Percentiles rank a stretch among this genome's conserved stretches.
Conservation (phyloP, 23 red algal species). For the Gracilaria gracilis region DNA sequence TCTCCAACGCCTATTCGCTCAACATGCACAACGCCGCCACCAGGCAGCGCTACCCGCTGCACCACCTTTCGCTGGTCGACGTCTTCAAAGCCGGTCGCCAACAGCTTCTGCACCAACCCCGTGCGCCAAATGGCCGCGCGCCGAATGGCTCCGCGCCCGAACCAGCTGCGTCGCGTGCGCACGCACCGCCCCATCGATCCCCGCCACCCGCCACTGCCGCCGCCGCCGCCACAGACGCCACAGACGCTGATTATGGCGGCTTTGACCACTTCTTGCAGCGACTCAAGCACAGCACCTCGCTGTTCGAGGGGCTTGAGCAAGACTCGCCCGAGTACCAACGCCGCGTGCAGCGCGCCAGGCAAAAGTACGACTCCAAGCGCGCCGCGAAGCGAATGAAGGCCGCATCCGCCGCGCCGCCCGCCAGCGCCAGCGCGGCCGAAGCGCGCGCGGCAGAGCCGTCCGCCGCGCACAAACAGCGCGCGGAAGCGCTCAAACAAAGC, state of each 20-base stretch:
- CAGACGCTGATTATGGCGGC: too few species aligned
- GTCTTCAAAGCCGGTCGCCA: constrained; percentile 39
- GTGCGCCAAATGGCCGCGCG: not conserved
- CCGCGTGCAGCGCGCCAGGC: constrained; percentile 70
- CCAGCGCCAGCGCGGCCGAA: not conserved
- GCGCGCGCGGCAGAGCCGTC: not conserved
- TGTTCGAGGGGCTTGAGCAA: constrained; percentile 78
- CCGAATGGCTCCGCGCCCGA: too few species aligned
- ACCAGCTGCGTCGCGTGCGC: too few species aligned
- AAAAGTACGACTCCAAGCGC: constrained; percentile 73
- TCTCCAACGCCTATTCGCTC: constrained; percentile 46
- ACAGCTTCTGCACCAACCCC: not conserved
- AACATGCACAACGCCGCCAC: constrained; percentile 47
- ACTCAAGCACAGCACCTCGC: constrained; percentile 65
- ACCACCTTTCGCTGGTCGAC: constrained; percentile 29
- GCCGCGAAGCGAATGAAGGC: constrained; percentile 17
- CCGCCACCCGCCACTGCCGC: too few species aligned
- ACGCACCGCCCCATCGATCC: not conserved
- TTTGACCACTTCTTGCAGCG: constrained; percentile 76
- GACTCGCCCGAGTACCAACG: constrained; percentile 72
- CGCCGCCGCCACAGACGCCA: too few species aligned
- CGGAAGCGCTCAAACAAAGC: constrained; percentile 69
- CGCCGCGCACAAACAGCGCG: constrained; percentile 4
- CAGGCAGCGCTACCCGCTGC: constrained; percentile 4
- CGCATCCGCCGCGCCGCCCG: not conserved